Evolutionary conservation across 176 grass and related monocot genomes (phyloP).

Genomic region (Cenchrus fungigraminus): DNA sequence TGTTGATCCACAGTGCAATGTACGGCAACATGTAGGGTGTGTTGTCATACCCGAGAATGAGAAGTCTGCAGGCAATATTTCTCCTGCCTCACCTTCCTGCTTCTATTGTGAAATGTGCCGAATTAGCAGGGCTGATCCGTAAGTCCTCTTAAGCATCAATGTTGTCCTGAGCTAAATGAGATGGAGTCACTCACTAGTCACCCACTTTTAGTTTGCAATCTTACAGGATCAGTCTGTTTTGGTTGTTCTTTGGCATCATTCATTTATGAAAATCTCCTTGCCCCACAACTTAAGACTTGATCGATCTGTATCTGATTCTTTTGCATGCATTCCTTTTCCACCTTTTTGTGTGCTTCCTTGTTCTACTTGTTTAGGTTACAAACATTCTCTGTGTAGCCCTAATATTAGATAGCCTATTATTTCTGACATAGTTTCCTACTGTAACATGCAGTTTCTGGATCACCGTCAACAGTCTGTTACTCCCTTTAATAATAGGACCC

Average conservation of each 20-base stretch:
- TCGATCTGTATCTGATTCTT: no score
- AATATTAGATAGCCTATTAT: no score
- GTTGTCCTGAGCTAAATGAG: not conserved
- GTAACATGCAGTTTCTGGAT: no score
- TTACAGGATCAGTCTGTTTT: not conserved
- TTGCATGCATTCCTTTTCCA: no score
- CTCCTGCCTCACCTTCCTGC: slow-evolving; percentile 53
- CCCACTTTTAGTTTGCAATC: slow-evolving; percentile 18
- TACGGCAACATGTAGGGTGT: slow-evolving; percentile 76
- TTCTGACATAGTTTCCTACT: no score
- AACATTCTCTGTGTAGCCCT: no score
- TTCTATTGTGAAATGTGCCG: slow-evolving; percentile 92
- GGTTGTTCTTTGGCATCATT: not conserved
- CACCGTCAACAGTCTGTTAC: no score
- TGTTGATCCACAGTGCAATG: slow-evolving; percentile 67
- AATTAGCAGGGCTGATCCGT: slow-evolving; percentile 89
- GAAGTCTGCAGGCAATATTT: slow-evolving; percentile 53
- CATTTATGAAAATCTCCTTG: slow-evolving; percentile 2
- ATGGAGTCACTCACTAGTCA: not conserved
- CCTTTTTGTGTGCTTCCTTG: no score
- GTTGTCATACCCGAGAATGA: slow-evolving; percentile 81
- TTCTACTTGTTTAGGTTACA: no score
- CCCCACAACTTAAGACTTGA: no score
- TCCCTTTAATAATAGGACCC: no score
- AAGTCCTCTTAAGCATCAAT: slow-evolving; percentile 45